These are phyloP conservation scores for Plasmopara halstedii DNA, from an alignment of 352 stramenopile genomes.

Conservation along the genomic window DNA sequence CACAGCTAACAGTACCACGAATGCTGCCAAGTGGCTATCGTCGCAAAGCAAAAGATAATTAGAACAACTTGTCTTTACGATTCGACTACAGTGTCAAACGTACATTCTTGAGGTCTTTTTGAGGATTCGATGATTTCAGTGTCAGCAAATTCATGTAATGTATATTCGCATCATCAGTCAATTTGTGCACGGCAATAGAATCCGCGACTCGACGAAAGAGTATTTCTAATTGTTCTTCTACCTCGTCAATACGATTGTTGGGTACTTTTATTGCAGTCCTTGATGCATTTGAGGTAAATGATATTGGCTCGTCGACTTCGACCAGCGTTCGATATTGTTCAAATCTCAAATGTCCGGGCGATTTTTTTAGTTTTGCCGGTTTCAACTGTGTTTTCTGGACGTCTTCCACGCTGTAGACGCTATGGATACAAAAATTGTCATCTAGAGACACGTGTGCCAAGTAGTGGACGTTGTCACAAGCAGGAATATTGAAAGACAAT, in stretches of 20 bases:
- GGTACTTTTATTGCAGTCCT: slow-evolving; percentile 15
- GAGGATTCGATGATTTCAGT: slow-evolving; percentile 3
- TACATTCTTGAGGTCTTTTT: slow-evolving; percentile 18
- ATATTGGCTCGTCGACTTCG: slow-evolving; percentile 36
- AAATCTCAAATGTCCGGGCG: slow-evolving; percentile 12
- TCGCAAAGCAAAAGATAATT: slow-evolving; percentile 1
- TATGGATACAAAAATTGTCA: slow-evolving; percentile 10
- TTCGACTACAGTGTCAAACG: not conserved
- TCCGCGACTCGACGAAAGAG: slow-evolving; percentile 33
- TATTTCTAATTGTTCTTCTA: slow-evolving; percentile 41
- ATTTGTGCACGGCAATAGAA: slow-evolving; percentile 26
- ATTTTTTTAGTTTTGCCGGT: slow-evolving; percentile 17
- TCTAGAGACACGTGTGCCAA: slow-evolving; percentile 32
- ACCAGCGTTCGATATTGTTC: slow-evolving; percentile 36
- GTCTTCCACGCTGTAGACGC: slow-evolving; percentile 29
- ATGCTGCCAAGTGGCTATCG: slow-evolving; percentile 30
- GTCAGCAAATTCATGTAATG: slow-evolving; percentile 41
- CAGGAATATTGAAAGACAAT: slow-evolving; percentile 10
- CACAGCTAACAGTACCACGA: slow-evolving; percentile 38
- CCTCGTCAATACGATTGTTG: slow-evolving; percentile 33
- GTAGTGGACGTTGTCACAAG: slow-evolving; percentile 27
- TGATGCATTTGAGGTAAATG: slow-evolving; percentile 19
- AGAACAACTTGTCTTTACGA: not conserved
- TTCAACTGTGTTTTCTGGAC: slow-evolving; percentile 29
- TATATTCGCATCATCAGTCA: slow-evolving; percentile 7